These are phyloP conservation scores for Vitis cinerea DNA, from an alignment of 164 flowering plant species.

Conservation along the genomic window DNA sequence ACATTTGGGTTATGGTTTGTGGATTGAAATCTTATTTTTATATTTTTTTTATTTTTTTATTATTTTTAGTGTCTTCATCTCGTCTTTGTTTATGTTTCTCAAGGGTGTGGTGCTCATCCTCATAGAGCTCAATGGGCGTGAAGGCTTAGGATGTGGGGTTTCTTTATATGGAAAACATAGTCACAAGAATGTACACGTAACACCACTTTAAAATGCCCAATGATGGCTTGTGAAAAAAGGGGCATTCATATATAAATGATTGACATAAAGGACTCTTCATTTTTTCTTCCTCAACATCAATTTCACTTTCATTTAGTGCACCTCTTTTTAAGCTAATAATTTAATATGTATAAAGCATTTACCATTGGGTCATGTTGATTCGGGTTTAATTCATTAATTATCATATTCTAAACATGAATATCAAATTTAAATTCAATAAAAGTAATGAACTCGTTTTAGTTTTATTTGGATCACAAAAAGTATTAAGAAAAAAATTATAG, in stretches of 20 bases:
- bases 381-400: too few species aligned
- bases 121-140: not conserved
- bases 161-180: not conserved
- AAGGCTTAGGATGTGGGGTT: not conserved
- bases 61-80: not conserved
- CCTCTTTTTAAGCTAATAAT: not conserved
- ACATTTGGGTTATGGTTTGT: not conserved
- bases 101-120: not conserved
- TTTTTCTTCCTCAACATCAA: conserved; percentile 4
- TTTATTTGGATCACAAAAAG: too few species aligned
- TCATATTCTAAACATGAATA: too few species aligned
- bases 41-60: not conserved
- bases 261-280: conserved; percentile 14
- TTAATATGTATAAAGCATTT: not conserved
- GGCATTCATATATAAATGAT: conserved; percentile 21
- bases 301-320: not conserved
- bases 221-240: conserved; percentile 13
- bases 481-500: too few species aligned
- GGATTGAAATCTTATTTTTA: not conserved
- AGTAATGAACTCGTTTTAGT: too few species aligned
- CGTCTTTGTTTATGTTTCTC: not conserved
- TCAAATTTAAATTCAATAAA: too few species aligned
- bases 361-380: too few species aligned
- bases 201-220: conserved; percentile 10
- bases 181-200: not conserved